phyloP scores from a whole-genome alignment of 2,329 filamentous ascomycete species.

The Fusarium siculi region DNA sequence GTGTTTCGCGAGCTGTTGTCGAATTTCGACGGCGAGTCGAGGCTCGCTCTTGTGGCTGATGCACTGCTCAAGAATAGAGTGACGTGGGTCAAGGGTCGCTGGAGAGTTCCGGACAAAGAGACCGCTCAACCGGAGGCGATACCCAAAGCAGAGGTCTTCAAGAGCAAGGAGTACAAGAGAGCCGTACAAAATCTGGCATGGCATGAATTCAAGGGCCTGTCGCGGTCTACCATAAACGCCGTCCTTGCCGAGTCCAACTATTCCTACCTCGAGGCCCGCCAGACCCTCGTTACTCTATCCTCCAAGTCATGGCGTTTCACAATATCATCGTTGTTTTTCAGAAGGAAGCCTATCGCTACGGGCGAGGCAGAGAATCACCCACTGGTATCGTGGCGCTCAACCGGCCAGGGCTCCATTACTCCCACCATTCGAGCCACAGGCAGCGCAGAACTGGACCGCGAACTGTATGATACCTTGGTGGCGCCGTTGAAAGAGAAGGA shows the following conservation, averaged over 20 bases:
- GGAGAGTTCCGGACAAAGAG: slow-evolving; percentile 59
- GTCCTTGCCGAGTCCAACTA: slow-evolving; percentile 85
- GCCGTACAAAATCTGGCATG: slow-evolving; percentile 76
- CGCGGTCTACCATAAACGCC: slow-evolving; percentile 78
- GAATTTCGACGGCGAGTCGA: slow-evolving; percentile 79
- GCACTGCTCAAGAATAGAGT: slow-evolving; percentile 77
- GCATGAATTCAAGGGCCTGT: slow-evolving; percentile 80
- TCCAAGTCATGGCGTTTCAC: slow-evolving; percentile 82
- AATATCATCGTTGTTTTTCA: slow-evolving; percentile 75
- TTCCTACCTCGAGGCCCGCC: slow-evolving; percentile 77
- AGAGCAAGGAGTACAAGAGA: slow-evolving; percentile 72
- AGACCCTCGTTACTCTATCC: slow-evolving; percentile 74
- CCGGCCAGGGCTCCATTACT: slow-evolving; percentile 64
- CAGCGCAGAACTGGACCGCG: slow-evolving; percentile 70
- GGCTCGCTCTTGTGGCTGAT: slow-evolving; percentile 81
- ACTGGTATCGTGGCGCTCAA: slow-evolving; percentile 69
- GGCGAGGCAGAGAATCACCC: slow-evolving; percentile 69
- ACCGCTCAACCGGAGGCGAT: slow-evolving; percentile 52
- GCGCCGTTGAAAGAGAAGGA: slow-evolving; percentile 61
- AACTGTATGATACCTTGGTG: slow-evolving; percentile 69
- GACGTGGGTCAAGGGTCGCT: slow-evolving; percentile 76
- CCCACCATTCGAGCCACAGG: slow-evolving; percentile 74
- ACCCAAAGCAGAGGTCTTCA: slow-evolving; percentile 72
- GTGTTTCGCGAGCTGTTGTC: slow-evolving; percentile 85
- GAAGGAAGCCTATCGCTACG: slow-evolving; percentile 66